Evolutionary conservation across 1,139 yeast species (phyloP), one percentile per base, ranked within the genome.

Genomic region (Taiozyma sp.): DNA sequence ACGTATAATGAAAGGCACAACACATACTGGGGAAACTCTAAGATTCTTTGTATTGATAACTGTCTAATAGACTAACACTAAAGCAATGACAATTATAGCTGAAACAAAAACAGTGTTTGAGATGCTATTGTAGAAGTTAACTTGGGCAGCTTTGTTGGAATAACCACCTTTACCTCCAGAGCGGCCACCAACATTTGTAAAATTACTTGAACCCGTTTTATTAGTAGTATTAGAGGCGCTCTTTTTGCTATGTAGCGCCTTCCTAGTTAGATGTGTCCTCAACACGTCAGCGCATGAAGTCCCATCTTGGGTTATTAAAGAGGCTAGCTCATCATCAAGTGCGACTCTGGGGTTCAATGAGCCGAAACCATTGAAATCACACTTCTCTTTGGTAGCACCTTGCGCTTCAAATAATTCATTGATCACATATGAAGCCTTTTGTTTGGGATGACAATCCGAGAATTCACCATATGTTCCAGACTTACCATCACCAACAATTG

Each of bases 381-480:
- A 77, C 32, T 50, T 52, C 10, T 60, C 60, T 3, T 63, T 59
- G 10, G 65, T 62, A n/a, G 63, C 60, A 7, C 68, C 69, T 45
- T 68, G 61, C 9, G 59, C 62, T 28, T 65, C 56, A 59, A 73
- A 81, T 52, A 75, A 67, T 58, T 75, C 70, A 62, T 82, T 80
- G 56, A 82, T 66, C 24, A 77, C 78, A 56, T 73, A 75, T 0
- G 86, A 77, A 1, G 80, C 68, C 57, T 76, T 76, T 57, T 81
- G 85, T 14, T 66, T 65, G 5, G 73, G 59, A 16, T 76, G 62
- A 60, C 90, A 85, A 53, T 74, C 80, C 1, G 88, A 75, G 62
- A 70, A 80, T n/a, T 65, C 63, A 1, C 90, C 90, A 61, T 82
- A 84, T 2, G 51, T 52, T 0, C 88, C 88, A 2, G 54, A 53